These are phyloP conservation scores for Neophaeococcomyces mojaviensis DNA, from an alignment of 2,329 filamentous ascomycete genomes.

Conservation along the genomic window DNA sequence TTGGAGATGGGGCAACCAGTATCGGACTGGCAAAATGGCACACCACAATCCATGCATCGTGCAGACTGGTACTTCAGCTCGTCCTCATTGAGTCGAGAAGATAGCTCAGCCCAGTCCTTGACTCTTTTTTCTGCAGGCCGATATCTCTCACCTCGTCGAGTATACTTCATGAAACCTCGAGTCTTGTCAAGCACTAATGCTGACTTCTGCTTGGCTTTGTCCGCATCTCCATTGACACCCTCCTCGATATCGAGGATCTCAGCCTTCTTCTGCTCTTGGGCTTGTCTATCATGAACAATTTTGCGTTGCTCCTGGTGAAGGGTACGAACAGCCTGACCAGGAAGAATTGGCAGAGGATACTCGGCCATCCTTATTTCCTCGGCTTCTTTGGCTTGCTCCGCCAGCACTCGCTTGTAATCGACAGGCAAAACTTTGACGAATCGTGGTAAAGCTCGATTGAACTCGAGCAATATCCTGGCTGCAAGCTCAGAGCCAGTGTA, in stretches of 20 bases:
- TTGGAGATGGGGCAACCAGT: constrained; percentile 93
- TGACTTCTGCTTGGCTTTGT: constrained; percentile 80
- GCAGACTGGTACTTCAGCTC: constrained; percentile 95
- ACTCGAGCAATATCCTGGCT: constrained; percentile 88
- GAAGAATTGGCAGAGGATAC: constrained; percentile 70
- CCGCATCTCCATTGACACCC: constrained; percentile 67
- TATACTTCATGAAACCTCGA: constrained; percentile 94
- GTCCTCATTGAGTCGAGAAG: constrained; percentile 78
- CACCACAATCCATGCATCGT: constrained; percentile 97
- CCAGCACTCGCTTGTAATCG: constrained; percentile 90
- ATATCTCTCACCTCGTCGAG: constrained; percentile 88
- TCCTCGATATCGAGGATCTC: constrained; percentile 84
- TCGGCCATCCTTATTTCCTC: constrained; percentile 77
- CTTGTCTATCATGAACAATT: constrained; percentile 52
- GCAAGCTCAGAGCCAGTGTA: constrained; percentile 95
- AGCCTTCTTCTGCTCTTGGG: constrained; percentile 59
- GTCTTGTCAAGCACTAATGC: constrained; percentile 96
- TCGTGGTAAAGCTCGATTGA: constrained; percentile 78
- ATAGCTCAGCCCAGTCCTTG: constrained; percentile 91
- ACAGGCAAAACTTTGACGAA: constrained; percentile 91
- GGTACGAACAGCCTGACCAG: constrained; percentile 54
- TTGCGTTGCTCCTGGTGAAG: constrained; percentile 49
- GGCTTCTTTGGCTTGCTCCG: constrained; percentile 77
- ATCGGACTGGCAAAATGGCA: constrained; percentile 95
- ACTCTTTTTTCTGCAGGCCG: constrained; percentile 73